These are phyloP conservation scores for Thinopyrum elongatum DNA, from an alignment of 176 grass and related monocot genomes.

Conservation along the genomic window DNA sequence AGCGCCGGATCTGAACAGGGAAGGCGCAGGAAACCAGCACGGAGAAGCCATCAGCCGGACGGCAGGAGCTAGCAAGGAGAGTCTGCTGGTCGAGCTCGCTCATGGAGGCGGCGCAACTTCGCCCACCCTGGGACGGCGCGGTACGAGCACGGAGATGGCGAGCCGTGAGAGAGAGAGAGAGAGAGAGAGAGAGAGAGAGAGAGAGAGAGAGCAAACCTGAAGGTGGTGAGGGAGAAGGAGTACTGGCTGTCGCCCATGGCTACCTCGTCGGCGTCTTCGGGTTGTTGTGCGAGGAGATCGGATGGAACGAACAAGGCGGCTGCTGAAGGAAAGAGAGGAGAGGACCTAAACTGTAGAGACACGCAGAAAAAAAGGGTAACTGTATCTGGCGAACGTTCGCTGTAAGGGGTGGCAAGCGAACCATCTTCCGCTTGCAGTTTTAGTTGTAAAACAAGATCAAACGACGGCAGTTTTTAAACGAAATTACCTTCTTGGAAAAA, in stretches of 20 bases:
- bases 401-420: too few relatives aligned
- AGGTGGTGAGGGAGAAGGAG: conserved; percentile 98
- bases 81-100: neutral
- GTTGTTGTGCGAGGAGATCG: neutral
- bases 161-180: neutral
- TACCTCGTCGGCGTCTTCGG: neutral
- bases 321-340: neutral
- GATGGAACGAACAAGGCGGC: neutral
- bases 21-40: neutral
- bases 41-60: neutral
- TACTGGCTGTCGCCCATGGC: conserved; percentile 92
- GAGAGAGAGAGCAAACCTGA: conserved; percentile 50
- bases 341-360: neutral
- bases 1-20: neutral
- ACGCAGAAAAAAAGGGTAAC: neutral
- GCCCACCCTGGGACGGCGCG: neutral
- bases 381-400: too few relatives aligned
- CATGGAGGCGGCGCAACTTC: neutral
- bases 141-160: neutral
- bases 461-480: too few relatives aligned
- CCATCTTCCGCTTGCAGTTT: too few relatives aligned
- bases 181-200: too few relatives aligned
- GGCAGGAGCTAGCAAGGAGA: neutral
- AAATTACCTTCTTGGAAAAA: too few relatives aligned
- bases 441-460: too few relatives aligned